Conservation (phyloP, 177 flowering plant genomes). For the Vitis hybrid region DNA sequence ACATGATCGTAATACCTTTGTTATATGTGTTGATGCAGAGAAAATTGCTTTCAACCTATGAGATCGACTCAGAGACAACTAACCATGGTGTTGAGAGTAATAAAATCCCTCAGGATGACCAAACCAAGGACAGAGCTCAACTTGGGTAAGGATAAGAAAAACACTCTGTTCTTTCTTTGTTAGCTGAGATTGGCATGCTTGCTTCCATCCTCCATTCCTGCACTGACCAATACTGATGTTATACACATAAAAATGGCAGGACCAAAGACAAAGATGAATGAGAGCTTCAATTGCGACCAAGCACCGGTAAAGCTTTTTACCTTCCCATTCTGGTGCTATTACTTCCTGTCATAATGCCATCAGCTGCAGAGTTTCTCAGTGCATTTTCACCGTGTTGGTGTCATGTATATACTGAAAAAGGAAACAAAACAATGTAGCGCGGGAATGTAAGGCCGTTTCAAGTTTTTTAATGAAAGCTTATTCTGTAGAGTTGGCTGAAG, state of each 20-base stretch:
- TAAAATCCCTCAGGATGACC: slow-evolving; percentile 13
- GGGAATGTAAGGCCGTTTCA: slow-evolving; percentile 6
- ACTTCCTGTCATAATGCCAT: background rate
- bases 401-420: slow-evolving; percentile 4
- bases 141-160: background rate
- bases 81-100: slow-evolving; percentile 6
- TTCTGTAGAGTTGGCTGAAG: background rate
- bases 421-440: background rate
- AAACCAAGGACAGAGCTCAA: slow-evolving; percentile 13
- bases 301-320: too few relatives aligned
- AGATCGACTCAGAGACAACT: slow-evolving; percentile 32
- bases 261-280: background rate
- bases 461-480: too few relatives aligned
- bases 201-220: background rate
- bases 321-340: background rate
- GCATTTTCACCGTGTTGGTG: background rate
- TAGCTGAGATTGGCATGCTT: background rate
- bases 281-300: too few relatives aligned
- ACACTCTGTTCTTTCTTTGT: background rate
- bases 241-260: background rate
- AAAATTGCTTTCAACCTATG: slow-evolving; percentile 47
- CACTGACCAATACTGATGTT: background rate
- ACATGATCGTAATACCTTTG: background rate
- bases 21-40: slow-evolving; percentile 32
- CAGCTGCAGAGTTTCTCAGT: background rate